Conservation (phyloP, 192 early-diverging fungal species). For the Phlyctochytrium planicorne region DNA sequence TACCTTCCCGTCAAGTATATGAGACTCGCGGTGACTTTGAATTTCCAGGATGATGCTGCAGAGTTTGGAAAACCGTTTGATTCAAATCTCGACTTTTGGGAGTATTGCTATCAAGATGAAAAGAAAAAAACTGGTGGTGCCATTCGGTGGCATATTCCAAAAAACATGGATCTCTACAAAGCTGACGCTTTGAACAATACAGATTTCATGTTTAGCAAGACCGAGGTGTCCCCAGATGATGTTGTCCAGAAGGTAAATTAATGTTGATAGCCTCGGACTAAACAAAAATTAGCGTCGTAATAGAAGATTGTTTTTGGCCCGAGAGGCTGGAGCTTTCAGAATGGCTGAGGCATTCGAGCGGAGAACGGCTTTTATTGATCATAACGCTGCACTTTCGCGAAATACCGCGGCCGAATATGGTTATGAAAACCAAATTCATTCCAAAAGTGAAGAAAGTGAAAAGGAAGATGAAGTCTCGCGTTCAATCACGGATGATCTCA, state of each 20-base stretch:
- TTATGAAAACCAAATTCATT: too few species aligned
- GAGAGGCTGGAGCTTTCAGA: conserved; percentile 23
- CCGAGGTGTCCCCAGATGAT: background rate
- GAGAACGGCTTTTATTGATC: background rate
- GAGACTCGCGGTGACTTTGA: conserved; percentile 13
- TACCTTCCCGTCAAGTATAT: conserved; percentile 22
- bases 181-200: conserved; percentile 4
- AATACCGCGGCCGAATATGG: too few species aligned
- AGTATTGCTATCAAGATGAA: conserved; percentile 33
- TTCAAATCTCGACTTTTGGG: conserved; percentile 46
- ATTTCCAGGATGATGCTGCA: conserved; percentile 32
- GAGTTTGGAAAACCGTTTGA: conserved; percentile 41
- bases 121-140: conserved; percentile 13
- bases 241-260: background rate
- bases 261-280: too few species aligned
- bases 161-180: background rate
- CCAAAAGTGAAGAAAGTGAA: background rate
- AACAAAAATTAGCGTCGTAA: conserved; percentile 36
- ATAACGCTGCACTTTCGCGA: conserved; percentile 22
- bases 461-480: background rate
- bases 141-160: conserved; percentile 21
- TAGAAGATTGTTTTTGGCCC: conserved; percentile 33
- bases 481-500: background rate
- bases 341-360: conserved; percentile 27
- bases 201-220: background rate